phyloP scores from a whole-genome alignment of 345 rosid species.

The Populus nigra region DNA sequence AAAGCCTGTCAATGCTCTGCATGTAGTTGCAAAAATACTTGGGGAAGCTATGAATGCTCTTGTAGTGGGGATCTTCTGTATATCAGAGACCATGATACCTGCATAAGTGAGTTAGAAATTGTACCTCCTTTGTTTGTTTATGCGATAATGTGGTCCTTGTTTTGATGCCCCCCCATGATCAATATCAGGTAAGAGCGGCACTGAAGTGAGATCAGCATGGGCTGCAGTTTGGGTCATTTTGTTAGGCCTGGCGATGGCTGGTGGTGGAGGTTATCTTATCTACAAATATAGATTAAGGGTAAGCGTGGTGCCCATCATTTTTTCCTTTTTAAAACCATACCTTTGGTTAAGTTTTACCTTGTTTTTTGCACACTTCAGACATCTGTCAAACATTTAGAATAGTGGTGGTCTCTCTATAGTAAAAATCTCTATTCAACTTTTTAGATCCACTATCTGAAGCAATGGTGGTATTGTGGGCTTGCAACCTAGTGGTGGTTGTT shows the following conservation, averaged over 20 bases:
- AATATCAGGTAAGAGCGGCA: slow-evolving; percentile 63
- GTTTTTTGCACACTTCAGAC: neutral
- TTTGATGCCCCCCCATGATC: slow-evolving; percentile 7
- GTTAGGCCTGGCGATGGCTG: slow-evolving; percentile 76
- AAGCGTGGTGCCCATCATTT: slow-evolving; percentile 20
- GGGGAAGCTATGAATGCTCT: slow-evolving; percentile 90
- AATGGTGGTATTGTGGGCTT: neutral
- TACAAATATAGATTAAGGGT: slow-evolving; percentile 92
- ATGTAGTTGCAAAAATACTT: slow-evolving; percentile 88
- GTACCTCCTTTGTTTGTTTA: neutral
- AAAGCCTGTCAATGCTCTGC: slow-evolving; percentile 95
- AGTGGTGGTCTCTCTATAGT: neutral
- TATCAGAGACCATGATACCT: slow-evolving; percentile 88
- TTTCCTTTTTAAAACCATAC: neutral
- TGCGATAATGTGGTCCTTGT: slow-evolving; percentile 6
- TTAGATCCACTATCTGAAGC: neutral
- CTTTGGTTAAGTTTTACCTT: neutral
- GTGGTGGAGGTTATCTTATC: slow-evolving; percentile 77
- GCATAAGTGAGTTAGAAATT: slow-evolving; percentile 67
- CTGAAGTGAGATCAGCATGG: slow-evolving; percentile 83
- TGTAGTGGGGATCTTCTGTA: slow-evolving; percentile 88
- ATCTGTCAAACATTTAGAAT: neutral
- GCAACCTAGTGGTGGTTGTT: neutral
- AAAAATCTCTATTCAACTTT: neutral
- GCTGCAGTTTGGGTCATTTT: slow-evolving; percentile 84